Base-by-base conservation (phyloP, 2,329 filamentous ascomycete genomes). In the Aspergillus thermomutatus region DNA sequence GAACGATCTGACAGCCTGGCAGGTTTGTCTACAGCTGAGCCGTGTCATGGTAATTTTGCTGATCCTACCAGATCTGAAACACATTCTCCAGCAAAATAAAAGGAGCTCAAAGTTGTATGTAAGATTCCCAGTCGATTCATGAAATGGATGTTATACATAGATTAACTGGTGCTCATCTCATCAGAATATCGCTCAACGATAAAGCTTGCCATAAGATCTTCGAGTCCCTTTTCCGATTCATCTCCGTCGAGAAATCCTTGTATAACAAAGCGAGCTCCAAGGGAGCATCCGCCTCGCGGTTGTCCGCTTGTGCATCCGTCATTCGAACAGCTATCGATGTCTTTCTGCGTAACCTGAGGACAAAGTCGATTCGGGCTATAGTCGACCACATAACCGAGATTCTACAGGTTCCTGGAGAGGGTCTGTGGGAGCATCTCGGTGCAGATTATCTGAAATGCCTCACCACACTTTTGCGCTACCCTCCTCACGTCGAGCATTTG, bases 321-420 rank as follows among this genome's bases (percentile, higher is more conserved):
- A 75, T 97, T 55, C 87, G 91, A 53, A 79, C 87, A 26, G 84
- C 88, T 25, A 82, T 95, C 49, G 86, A 88, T 61, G 83, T 88
- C 53, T 89, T 90, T 23, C 79, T 87, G 31, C 75, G 80, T 21
- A 87, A 83, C 58, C 74, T 97, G 60, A 89, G 87, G 66, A 79
- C 81, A 58, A 95, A 91, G 71, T 93, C 92, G 0, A 80, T 93
- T n/a, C 83, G 87, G 64, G 85, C 89, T 5, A 78, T 97, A 17
- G 80, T 96, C 61, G 87, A 91, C 61, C 92, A 96, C 73, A 88
- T 97, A 59, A 87, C 85, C 3, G 87, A 96, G 62, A 85, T 86
- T 19, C 79, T 96, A 3, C 83, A 86, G 1, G 82, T 79, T 17
- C 72, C 81, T 1, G 83, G 86, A 53, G 85, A 85, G 14, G 81